Conservation (phyloP, 2,329 filamentous ascomycete genomes). For the Arthrobotrys pseudoclavata region DNA sequence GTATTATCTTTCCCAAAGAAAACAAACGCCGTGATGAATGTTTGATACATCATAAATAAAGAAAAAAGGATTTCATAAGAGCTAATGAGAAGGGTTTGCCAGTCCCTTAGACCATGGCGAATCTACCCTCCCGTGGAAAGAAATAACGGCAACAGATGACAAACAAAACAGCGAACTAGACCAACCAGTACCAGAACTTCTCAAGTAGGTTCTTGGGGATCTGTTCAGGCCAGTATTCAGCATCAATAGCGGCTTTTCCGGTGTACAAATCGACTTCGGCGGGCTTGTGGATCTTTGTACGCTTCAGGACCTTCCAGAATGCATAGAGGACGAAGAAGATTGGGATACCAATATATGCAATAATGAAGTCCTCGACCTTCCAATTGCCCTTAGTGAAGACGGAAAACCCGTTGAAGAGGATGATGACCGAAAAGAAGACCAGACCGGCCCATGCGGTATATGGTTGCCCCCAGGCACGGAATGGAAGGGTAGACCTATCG, state of each 20-base stretch:
- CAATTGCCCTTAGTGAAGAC: conserved; percentile 78
- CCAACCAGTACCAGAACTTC: conserved; percentile 57
- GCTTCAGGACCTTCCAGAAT: conserved; percentile 72
- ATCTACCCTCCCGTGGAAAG: not conserved
- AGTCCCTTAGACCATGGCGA: conserved; percentile 14
- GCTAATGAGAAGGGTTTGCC: conserved; percentile 4
- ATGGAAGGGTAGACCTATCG: conserved; percentile 69
- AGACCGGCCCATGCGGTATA: conserved; percentile 76
- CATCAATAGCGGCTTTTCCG: conserved; percentile 75
- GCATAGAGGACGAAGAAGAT: conserved; percentile 74
- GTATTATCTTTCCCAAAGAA: conserved; percentile 35
- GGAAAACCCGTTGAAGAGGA: conserved; percentile 80
- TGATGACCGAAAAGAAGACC: conserved; percentile 73
- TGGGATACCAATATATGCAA: conserved; percentile 75
- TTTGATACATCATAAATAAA: conserved; percentile 37
- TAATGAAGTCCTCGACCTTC: conserved; percentile 75
- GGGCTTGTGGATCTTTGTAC: conserved; percentile 68
- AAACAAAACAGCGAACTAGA: conserved; percentile 3
- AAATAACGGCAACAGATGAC: conserved; percentile 3
- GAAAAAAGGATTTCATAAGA: conserved; percentile 17
- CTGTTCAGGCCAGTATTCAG: conserved; percentile 57
- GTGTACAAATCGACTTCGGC: conserved; percentile 72
- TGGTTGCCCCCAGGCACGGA: conserved; percentile 71
- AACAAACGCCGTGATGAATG: conserved; percentile 46
- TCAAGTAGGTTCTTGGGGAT: conserved; percentile 48